Base-by-base conservation (phyloP, 306 rosid species). In the Luffa acutangula region DNA sequence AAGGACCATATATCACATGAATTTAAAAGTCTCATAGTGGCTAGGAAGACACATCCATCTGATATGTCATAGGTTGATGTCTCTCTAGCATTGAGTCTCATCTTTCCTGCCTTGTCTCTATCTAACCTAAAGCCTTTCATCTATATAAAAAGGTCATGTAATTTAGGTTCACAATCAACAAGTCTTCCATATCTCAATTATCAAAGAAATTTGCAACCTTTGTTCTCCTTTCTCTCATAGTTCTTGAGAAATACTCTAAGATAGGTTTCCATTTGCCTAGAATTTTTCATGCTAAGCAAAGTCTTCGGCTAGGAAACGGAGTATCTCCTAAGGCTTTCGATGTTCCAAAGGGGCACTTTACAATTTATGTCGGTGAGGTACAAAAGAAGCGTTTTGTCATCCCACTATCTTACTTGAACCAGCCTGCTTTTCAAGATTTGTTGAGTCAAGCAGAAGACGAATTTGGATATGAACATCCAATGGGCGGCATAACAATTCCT, bases 381-480 rank as follows among this genome's bases (percentile, higher is more conserved):
- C 64, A 82, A 43, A 67, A 77, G 85, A 81, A 49, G 79, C 78
- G 85, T 52, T 82, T 80, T 3, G 56, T 82, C 75, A 76, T 82
- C 10, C 86, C 88, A 0, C 21, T 84, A 15, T 78, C 85, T 53
- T 87, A 37, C 78, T 80, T 87, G 85, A 84, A 80, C 25, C 78
- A 87, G 10, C 59, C 83, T 36, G 20, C 48, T 2, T 85, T 87
- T 63, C 87, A 83, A 79, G 85, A 87, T 5, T 37, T 85, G 53
- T 54, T 85, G 4, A 51, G 70, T 43, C 74, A 79, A 76, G 72
- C 82, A 2, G 81, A 81, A 58, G 79, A 86, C 64, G 85, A 85
- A 70, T 87, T 78, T 18, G 86, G 88, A 71, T 83, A 75, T 76
- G 41, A 81, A 79, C 82, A 87, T 85, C 87, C 88, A 4, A 79